Evolutionary conservation across 176 grass and related monocot species (phyloP), one percentile per base, ranked within the genome.

Genomic region (Aegilops longissima): DNA sequence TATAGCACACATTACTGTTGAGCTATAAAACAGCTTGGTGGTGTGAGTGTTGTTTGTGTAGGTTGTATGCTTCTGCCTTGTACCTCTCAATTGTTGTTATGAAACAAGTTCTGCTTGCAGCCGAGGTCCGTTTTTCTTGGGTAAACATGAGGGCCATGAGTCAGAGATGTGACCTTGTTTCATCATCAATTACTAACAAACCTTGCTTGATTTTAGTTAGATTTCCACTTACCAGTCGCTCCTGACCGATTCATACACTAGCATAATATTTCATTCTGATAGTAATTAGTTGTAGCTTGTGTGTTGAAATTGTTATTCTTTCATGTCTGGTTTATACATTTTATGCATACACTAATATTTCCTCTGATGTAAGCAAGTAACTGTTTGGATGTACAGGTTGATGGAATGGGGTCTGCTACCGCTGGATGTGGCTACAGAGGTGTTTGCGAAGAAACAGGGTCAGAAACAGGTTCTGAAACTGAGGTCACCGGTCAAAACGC

Each of bases 391-490:
- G 77, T 17, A 67, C 80, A 95, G 94, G 94, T 80, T 95, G 94
- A 95, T 95, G 94, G 94, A 95, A 71, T 95, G 94, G 94, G 94
- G 91, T 25, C 87, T 95, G 79, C 94, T 95, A 86, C 84, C 91
- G 1, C 10, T 67, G 45, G 78, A 89, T 71, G 89, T 80, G 80
- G 91, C 94, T 77, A 83, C 18, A 84, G 73, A 91, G 49, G 54
- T 93, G 24, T 78, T 87, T 68, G 74, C 72, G 68, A 93, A 89
- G 81, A 93, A 93, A 75, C 89, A 79, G 35, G 76, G 72, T 74
- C 89, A 89, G 36, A 88, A 87, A 70, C 89, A 84, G 54, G 71
- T 61, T 75, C 91, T 83, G 38, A 88, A 89, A 79, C 25, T 89
- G 44, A 93, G 89, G 74, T 95, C 94, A 45, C 94, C 89, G 4